A percentile compares a stretch with the other conserved stretches of the same genome.
phyloP scores from a whole-genome alignment of 1,284 basidiomycete genomes.

The Microbotryomycetes sp. region DNA sequence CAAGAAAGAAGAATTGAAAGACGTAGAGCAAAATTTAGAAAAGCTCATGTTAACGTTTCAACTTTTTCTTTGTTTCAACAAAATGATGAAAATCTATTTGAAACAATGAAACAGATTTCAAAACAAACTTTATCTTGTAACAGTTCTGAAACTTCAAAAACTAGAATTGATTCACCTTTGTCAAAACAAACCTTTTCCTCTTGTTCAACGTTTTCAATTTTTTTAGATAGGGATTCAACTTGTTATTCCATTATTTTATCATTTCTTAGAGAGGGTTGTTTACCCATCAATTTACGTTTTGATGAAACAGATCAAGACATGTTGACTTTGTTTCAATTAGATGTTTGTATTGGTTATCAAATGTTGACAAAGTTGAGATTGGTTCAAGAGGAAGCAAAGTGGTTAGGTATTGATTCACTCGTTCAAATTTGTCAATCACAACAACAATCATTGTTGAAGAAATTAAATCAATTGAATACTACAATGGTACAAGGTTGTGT shows the following conservation, averaged over 20 bases:
- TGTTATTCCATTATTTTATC: neutral
- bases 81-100: neutral
- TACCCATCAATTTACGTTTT: too few relatives aligned
- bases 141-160: neutral
- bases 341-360: neutral
- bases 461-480: too few relatives aligned
- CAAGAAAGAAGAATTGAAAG: neutral
- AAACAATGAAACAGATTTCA: neutral
- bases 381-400: neutral
- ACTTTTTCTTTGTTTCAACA: neutral
- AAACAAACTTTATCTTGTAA: neutral
- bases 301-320: too few relatives aligned
- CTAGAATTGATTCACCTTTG: neutral
- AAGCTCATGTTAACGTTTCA: neutral
- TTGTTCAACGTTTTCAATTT: neutral
- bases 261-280: neutral
- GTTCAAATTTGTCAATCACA: neutral
- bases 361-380: neutral
- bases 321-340: neutral
- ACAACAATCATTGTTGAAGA: too few relatives aligned
- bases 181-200: neutral
- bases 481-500: too few relatives aligned
- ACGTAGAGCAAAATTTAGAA: neutral
- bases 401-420: neutral
- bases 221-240: neutral